phyloP scores from a whole-genome alignment of 2,329 filamentous ascomycete species.

The Fusarium torreyae region DNA sequence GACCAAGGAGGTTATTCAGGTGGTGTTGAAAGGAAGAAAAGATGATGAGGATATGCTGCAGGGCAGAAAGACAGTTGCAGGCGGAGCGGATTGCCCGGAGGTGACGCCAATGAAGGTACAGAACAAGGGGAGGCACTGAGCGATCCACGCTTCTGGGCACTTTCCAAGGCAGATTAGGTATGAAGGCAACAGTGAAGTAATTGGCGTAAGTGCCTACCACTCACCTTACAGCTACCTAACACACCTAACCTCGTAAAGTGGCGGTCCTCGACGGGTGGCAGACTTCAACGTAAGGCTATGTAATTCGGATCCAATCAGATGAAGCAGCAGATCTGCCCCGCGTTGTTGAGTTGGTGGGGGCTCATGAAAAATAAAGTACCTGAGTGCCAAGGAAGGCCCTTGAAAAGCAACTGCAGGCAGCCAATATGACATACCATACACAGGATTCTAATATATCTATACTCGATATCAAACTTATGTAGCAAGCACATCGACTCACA shows the following conservation, averaged over 20 bases:
- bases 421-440: no score
- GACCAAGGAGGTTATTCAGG: constrained; percentile 1
- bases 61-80: constrained; percentile 3
- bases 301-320: constrained; percentile 30
- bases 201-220: constrained; percentile 7
- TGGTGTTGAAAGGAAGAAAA: constrained; percentile 22
- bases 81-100: constrained; percentile 40
- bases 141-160: constrained; percentile 30
- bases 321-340: constrained; percentile 28
- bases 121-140: constrained; percentile 34
- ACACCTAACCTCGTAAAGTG: no score
- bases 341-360: constrained; percentile 28
- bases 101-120: constrained; percentile 39
- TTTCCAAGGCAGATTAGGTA: constrained; percentile 37
- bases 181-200: constrained; percentile 32
- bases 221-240: no score
- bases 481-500: not conserved
- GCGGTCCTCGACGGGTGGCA: not conserved
- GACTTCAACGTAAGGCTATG: constrained; percentile 10
- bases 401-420: not conserved
- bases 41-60: constrained; percentile 8
- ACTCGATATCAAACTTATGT: not conserved
- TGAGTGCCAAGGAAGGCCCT: constrained; percentile 26
- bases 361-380: constrained; percentile 4
- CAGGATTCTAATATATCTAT: not conserved